Conservation (phyloP, 1,284 basidiomycete species). For the Austroboletus novae-zelandiae region DNA sequence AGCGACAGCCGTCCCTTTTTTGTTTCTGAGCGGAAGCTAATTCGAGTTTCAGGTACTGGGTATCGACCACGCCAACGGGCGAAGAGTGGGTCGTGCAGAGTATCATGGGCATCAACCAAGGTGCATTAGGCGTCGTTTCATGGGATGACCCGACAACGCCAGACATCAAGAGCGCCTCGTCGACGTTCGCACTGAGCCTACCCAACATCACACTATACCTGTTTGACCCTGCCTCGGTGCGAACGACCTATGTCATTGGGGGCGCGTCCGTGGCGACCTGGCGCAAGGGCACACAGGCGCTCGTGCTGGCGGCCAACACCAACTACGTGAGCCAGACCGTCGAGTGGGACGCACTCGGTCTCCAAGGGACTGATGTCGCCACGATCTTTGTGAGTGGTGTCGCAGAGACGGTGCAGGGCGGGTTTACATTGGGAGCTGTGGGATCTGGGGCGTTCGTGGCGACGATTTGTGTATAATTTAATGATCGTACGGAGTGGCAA, state of each 20-base stretch:
- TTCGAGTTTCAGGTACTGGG: constrained; percentile 55
- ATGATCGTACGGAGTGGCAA: too few relatives aligned
- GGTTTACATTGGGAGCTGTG: constrained; percentile 25
- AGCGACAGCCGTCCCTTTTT: neutral
- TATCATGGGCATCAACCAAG: constrained; percentile 69
- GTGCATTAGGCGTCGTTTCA: constrained; percentile 61
- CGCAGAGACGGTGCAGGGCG: neutral
- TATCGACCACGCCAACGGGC: constrained; percentile 55
- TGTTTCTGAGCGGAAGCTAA: neutral
- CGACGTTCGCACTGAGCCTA: constrained; percentile 47
- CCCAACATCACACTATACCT: constrained; percentile 41
- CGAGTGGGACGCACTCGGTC: constrained; percentile 18
- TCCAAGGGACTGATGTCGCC: constrained; percentile 1
- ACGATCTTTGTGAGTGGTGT: constrained; percentile 19
- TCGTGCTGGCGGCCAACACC: constrained; percentile 44
- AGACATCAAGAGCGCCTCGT: constrained; percentile 59
- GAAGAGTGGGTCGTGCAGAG: constrained; percentile 65
- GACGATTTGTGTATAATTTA: too few relatives aligned
- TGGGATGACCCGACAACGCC: constrained; percentile 65
- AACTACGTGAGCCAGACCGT: constrained; percentile 34
- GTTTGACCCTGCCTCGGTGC: constrained; percentile 31
- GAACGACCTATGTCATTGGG: constrained; percentile 27
- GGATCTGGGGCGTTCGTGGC: constrained; percentile 18
- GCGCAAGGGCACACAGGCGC: constrained; percentile 30
- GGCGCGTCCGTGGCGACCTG: constrained; percentile 42